A percentile compares a stretch with the other conserved stretches of the same genome.
Conservation (phyloP, 2,329 filamentous ascomycete species). For the Cytospora paraplurivora region DNA sequence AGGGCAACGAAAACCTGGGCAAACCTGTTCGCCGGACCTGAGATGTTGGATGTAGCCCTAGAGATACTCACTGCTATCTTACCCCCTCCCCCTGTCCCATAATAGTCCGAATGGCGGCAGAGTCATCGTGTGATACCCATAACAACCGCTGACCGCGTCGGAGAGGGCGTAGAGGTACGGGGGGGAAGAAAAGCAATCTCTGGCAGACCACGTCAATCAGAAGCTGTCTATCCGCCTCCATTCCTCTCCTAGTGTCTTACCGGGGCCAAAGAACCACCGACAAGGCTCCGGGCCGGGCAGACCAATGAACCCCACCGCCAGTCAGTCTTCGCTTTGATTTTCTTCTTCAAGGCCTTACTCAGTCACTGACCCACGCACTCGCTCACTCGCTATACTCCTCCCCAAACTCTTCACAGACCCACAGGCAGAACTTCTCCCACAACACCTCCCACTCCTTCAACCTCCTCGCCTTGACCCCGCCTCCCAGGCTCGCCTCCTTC, state of each 20-base stretch:
- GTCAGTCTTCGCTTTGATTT: not conserved
- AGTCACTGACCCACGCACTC: conserved; percentile 27
- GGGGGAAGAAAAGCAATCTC: not conserved
- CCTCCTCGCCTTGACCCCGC: conserved; percentile 68
- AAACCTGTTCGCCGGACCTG: not conserved
- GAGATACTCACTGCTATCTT: not conserved
- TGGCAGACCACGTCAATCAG: not conserved
- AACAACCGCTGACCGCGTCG: not conserved
- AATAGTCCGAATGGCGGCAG: not conserved
- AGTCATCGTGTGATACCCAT: not conserved
- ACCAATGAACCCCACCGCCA: not conserved
- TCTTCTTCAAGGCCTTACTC: not conserved
- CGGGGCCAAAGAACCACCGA: not conserved
- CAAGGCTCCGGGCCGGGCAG: not conserved
- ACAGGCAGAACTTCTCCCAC: conserved; percentile 90
- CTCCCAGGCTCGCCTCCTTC: conserved; percentile 71
- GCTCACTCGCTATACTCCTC: conserved; percentile 57
- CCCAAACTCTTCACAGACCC: conserved; percentile 79
- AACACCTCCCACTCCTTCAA: conserved; percentile 77
- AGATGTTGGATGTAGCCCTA: not conserved
- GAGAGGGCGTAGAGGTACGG: not conserved
- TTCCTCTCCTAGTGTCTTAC: not conserved
- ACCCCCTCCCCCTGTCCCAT: not conserved
- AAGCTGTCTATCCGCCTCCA: not conserved
- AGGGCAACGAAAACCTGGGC: not conserved